Percentiles rank a stretch among this genome's conserved stretches.
These are phyloP conservation scores for Barnettozyma californica DNA, from an alignment of 805 yeast species.

Conservation along the genomic window DNA sequence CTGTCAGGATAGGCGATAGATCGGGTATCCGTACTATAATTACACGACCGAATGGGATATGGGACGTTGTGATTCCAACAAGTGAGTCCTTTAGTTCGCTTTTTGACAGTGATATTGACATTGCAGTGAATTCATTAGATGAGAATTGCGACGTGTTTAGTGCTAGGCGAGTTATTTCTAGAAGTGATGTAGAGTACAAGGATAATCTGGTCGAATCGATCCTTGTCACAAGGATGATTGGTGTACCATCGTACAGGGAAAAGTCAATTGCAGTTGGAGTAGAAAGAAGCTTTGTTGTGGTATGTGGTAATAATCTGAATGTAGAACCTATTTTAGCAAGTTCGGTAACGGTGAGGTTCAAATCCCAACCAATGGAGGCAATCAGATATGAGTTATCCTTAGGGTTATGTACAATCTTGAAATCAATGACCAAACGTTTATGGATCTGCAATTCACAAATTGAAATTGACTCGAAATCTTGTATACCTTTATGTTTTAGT, in stretches of 20 bases:
- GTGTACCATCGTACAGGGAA: constrained; percentile 20
- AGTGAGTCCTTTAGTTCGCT: constrained; percentile 22
- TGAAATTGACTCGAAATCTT: constrained; percentile 1
- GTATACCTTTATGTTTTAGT: constrained; percentile 5
- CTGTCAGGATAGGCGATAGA: background rate
- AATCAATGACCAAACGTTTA: constrained; percentile 32
- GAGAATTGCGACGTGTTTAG: constrained; percentile 71
- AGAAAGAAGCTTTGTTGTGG: constrained; percentile 35
- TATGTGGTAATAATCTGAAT: constrained; percentile 5
- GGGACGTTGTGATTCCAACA: constrained; percentile 67
- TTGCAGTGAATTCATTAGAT: constrained; percentile 57
- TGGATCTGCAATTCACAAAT: constrained; percentile 30
- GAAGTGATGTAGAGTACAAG: constrained; percentile 31
- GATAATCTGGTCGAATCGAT: constrained; percentile 54
- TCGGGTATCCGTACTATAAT: constrained; percentile 46
- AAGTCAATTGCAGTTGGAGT: constrained; percentile 49
- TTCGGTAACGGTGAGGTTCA: constrained; percentile 33
- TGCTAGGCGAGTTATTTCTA: constrained; percentile 44
- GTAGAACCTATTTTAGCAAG: constrained; percentile 14
- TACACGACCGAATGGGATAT: constrained; percentile 70
- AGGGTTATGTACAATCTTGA: constrained; percentile 21
- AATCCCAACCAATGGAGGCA: constrained; percentile 59
- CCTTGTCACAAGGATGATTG: constrained; percentile 50
- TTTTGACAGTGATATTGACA: constrained; percentile 32
- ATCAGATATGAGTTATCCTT: constrained; percentile 29